These are phyloP conservation scores for Nannochloris sp. DNA, from an alignment of 139 green algal species.

Conservation along the genomic window DNA sequence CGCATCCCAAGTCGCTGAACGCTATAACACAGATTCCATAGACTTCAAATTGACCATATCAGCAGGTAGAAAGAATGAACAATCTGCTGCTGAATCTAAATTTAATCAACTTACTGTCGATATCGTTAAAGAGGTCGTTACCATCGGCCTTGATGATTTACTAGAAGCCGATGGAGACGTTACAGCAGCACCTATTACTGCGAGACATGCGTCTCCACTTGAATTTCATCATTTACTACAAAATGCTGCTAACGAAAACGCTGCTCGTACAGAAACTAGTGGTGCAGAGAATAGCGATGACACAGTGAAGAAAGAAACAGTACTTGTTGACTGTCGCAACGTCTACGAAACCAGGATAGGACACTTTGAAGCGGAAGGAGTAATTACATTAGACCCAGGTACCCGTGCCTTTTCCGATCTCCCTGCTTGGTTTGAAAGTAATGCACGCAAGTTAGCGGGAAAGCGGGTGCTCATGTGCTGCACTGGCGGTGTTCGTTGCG, in stretches of 20 bases:
- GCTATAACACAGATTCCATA: constrained; percentile 24
- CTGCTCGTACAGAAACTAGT: neutral
- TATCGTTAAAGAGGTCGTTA: constrained; percentile 51
- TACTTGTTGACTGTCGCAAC: constrained; percentile 73
- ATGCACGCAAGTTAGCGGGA: constrained; percentile 18
- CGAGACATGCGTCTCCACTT: constrained; percentile 31
- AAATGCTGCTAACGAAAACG: neutral
- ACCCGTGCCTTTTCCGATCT: constrained; percentile 65
- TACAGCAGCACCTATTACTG: neutral
- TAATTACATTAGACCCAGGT: constrained; percentile 41
- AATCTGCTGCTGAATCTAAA: constrained; percentile 20
- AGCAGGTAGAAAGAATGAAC: neutral
- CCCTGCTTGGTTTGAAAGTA: constrained; percentile 59
- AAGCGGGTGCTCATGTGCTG: constrained; percentile 70
- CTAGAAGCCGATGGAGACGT: neutral
- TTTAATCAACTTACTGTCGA: constrained; percentile 37
- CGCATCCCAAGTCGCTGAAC: constrained; percentile 1
- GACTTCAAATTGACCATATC: constrained; percentile 55
- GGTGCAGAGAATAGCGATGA: neutral
- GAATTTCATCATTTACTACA: constrained; percentile 53
- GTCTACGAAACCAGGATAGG: constrained; percentile 71
- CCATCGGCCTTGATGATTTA: constrained; percentile 24
- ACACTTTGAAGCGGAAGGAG: constrained; percentile 26
- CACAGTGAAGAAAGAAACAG: constrained; percentile 18
- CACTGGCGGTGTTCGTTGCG: constrained; percentile 77